Percentiles rank a stretch among this genome's conserved stretches.
These are phyloP conservation scores for Boletellus ananas DNA, from an alignment of 768 basidiomycete species.

Conservation along the genomic window DNA sequence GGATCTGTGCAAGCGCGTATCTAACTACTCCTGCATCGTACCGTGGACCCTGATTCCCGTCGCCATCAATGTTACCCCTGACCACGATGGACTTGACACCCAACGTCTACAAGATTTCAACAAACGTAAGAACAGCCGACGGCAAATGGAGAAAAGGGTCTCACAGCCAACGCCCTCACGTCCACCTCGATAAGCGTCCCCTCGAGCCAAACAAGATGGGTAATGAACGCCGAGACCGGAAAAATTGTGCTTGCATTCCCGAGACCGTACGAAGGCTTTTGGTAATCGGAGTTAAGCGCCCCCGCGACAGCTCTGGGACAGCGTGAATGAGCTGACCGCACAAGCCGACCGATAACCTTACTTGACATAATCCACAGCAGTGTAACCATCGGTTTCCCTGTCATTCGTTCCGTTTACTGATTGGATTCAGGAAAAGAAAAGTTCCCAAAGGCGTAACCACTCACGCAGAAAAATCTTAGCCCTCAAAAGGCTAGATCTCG, in stretches of 20 bases:
- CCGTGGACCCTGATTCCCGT: constrained; percentile 26
- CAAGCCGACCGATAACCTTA: constrained; percentile 26
- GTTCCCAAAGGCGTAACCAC: background rate
- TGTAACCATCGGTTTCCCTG: constrained; percentile 84
- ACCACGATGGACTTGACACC: constrained; percentile 60
- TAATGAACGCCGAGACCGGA: constrained; percentile 77
- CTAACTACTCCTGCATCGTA: constrained; percentile 49
- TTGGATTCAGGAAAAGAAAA: constrained; percentile 3
- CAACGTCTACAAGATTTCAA: constrained; percentile 37
- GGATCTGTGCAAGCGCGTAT: constrained; percentile 37
- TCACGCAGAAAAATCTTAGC: constrained; percentile 84
- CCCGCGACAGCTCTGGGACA: constrained; percentile 56
- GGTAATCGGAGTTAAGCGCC: constrained; percentile 65
- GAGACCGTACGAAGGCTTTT: constrained; percentile 46
- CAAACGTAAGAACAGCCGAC: constrained; percentile 2
- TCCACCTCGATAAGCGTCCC: constrained; percentile 64
- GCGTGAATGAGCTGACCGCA: constrained; percentile 6
- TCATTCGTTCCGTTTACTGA: constrained; percentile 87
- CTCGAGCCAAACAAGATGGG: constrained; percentile 77
- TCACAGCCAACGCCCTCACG: constrained; percentile 54
- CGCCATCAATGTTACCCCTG: constrained; percentile 23
- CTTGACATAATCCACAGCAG: constrained; percentile 80
- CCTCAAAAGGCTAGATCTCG: constrained; percentile 62
- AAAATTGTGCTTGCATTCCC: constrained; percentile 61
- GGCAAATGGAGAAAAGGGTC: constrained; percentile 17